Percentiles rank a stretch among this genome's conserved stretches.
phyloP scores from a whole-genome alignment of 495 filamentous ascomycete genomes.

The Aspergillus ellipticus region DNA sequence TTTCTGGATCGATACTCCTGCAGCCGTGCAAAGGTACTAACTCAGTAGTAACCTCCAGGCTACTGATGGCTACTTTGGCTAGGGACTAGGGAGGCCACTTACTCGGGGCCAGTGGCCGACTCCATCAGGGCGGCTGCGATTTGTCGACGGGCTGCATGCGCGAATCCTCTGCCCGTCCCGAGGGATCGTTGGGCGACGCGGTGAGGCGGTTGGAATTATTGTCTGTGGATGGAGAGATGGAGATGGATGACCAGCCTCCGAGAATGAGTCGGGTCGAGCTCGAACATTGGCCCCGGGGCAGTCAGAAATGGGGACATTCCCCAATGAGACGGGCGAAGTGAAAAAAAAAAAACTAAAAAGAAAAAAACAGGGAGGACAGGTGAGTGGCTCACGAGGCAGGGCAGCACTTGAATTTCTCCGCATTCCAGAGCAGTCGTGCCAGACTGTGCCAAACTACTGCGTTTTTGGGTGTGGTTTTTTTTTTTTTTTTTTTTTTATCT shows the following conservation, averaged over 20 bases:
- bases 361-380: background rate
- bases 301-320: background rate
- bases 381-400: conserved; percentile 1
- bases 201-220: conserved; percentile 17
- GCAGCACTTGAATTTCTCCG: conserved; percentile 1
- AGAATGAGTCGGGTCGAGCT: background rate
- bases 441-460: background rate
- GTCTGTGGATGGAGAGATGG: background rate
- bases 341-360: conserved; percentile 1
- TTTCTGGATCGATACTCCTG: background rate
- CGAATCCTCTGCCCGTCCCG: background rate
- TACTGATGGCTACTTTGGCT: background rate
- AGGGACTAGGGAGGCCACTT: background rate
- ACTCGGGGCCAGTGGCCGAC: conserved; percentile 6
- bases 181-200: conserved; percentile 21
- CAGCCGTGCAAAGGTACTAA: conserved; percentile 1
- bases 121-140: conserved; percentile 15
- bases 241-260: conserved; percentile 10
- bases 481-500: background rate
- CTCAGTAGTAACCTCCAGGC: background rate
- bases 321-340: background rate
- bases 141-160: conserved; percentile 9
- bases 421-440: conserved; percentile 1
- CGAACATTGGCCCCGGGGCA: background rate
- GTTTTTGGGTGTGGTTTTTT: background rate